Conservation (phyloP, 371 early-diverging fungal species). For the Mucor irregularis region DNA sequence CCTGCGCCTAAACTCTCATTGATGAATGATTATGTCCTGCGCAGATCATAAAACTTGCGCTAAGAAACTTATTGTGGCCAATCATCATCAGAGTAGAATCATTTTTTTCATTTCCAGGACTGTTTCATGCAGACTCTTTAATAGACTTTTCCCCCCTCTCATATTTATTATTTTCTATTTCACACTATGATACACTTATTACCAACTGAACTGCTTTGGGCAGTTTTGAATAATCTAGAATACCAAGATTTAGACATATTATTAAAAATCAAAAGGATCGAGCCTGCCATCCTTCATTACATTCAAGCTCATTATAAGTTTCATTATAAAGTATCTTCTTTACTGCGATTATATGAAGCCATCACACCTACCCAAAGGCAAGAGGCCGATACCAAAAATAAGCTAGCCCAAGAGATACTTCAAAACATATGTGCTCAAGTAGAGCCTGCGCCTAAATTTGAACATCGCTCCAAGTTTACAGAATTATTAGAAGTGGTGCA, state of each 20-base stretch:
- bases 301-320: conserved; percentile 32
- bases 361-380: conserved; percentile 24
- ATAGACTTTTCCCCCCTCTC: too few species aligned
- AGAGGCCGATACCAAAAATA: conserved; percentile 16
- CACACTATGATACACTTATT: conserved; percentile 27
- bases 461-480: conserved; percentile 38
- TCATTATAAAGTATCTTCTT: conserved; percentile 25
- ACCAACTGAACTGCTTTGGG: conserved; percentile 41
- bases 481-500: conserved; percentile 39
- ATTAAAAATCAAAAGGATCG: conserved; percentile 5
- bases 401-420: conserved; percentile 26
- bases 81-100: too few species aligned
- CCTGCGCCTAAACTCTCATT: conserved; percentile 20
- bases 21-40: too few species aligned
- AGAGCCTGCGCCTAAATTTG: conserved; percentile 23
- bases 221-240: conserved; percentile 24
- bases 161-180: neutral
- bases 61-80: too few species aligned
- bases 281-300: conserved; percentile 17
- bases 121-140: neutral
- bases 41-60: too few species aligned
- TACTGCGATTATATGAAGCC: conserved; percentile 32
- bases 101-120: too few species aligned
- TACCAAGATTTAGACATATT: conserved; percentile 35
- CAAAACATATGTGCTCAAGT: conserved; percentile 35